Conservation (phyloP, 768 basidiomycete species). For the Panaeolus cyanescens region DNA sequence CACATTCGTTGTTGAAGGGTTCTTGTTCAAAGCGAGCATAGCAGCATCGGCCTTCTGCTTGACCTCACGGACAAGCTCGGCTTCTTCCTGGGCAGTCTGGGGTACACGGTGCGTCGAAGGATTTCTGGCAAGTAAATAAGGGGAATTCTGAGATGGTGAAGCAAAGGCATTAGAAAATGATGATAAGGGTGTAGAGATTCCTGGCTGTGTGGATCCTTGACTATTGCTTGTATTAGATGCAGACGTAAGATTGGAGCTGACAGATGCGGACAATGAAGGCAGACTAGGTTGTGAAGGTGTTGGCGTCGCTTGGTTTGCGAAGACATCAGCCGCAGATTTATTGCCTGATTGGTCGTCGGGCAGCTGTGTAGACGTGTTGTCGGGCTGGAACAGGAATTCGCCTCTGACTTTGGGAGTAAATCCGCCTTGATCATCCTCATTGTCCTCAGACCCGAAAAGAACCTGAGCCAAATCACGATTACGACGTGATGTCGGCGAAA, state of each 20-base stretch:
- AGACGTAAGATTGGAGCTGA: conserved; percentile 1
- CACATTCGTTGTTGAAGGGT: conserved; percentile 44
- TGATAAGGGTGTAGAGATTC: conserved; percentile 11
- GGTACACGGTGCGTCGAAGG: conserved; percentile 45
- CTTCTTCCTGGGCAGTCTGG: conserved; percentile 47
- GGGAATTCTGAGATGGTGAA: conserved; percentile 14
- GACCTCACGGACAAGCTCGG: conserved; percentile 63
- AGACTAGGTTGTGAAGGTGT: conserved; percentile 4
- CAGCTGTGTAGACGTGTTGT: conserved; percentile 12
- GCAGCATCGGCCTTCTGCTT: conserved; percentile 71
- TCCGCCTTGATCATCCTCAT: conserved; percentile 18
- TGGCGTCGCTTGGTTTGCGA: conserved; percentile 5
- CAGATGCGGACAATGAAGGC: neutral
- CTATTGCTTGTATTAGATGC: neutral
- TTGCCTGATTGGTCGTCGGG: conserved; percentile 5
- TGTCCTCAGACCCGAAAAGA: conserved; percentile 59
- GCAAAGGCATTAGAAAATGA: neutral
- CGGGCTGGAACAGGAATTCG: conserved; percentile 5
- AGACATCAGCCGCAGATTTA: neutral
- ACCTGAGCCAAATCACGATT: conserved; percentile 78
- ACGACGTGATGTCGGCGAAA: conserved; percentile 57
- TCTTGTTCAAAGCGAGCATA: conserved; percentile 58
- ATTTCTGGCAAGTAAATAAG: conserved; percentile 41
- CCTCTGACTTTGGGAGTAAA: neutral
- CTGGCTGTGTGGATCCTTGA: neutral